Evolutionary conservation across 805 yeast genomes (phyloP), one percentile per base, ranked within the genome.

Genomic region (Nakazawaea ambrosiae): DNA sequence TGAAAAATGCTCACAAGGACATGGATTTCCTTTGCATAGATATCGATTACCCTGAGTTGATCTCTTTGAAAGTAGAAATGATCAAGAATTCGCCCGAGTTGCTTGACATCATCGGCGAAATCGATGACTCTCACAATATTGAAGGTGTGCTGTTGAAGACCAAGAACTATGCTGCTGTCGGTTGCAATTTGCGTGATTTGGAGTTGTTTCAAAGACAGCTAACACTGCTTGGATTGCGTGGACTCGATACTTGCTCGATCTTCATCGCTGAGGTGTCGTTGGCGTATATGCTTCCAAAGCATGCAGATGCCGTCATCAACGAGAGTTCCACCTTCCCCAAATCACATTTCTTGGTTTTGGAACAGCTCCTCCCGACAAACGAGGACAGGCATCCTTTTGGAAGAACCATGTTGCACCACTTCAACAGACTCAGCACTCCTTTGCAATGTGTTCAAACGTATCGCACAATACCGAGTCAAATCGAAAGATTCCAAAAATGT

Each of bases 221-320:
- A 31, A 34, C 47, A 4, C 20, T 39, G 2, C 45, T 66, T 11
- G 51, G 58, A 8, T 33, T 55, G 9, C 43, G 45, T 26, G 42
- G 36, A 4, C 7, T 18, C 3, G 47, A 58, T n/a, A 48, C 64
- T 2, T 58, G 69, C 4, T 75, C 68, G 32, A 65, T 84, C 2
- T 85, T 81, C 50, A 66, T 86, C 27, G 90, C 94, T 1, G 95
- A 84, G 53, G 94, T 85, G 4, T 83, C 94, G 0, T 57, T 85
- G 39, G 88, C 90, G 0, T 85, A 84, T 53, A 84, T 85, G 92
- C 62, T 67, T 27, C 78, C 82, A 10, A 66, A 65, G 26, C 65
- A 68, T 39, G 86, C 94, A 5, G 78, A 85, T 50, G 64, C 67
- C 2, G 70, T 85, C 6, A 73, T 85, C 25, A 45, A 57, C 19